Base-by-base conservation (phyloP, 2,329 filamentous ascomycete species). In the Plenodomus lindquistii region DNA sequence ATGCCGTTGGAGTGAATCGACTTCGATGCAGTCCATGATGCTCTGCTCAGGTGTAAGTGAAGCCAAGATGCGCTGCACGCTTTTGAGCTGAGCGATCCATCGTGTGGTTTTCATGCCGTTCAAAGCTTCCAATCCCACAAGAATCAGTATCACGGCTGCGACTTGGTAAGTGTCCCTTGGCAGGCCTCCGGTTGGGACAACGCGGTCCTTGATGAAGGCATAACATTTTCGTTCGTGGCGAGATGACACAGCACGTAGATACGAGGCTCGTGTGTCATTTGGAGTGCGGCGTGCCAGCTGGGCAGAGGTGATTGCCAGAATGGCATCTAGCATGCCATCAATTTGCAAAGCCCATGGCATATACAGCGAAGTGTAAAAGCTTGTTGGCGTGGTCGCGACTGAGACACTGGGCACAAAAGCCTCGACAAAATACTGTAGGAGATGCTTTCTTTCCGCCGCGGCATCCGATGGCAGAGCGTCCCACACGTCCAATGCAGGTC, bases 391-490 rank as follows among this genome's bases (percentile, higher is more conserved):
- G 8, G 60, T 62, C 13, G 69, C 69, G 16, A 72, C 66, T 15
- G 67, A 70, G 10, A 72, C 63, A 47, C 69, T 71, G 37, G 67
- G 69, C 21, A 72, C 66, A 24, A 67, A 70, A 8, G 63, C 67
- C 39, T 71, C 65, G 40, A 68, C 54, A 49, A 71, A 72, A 47
- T 72, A 72, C 39, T 63, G 62, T 8, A 72, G 51, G 0, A 72
- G 46, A 34, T 70, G 64, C 42, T 65, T 65, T 17, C 52, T 50
- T 35, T 70, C 63, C 6, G 60, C 55, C 2, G 50, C 50, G 27
- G 54, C 55, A 40, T 69, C 60, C 16, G 57, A 50, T 2, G 64
- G 60, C 18, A 70, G 52, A 6, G 54, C 36, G 47, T 69, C 67
- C 69, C 67, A 72, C 8, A 60, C 60, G 29, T 67, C 63, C 24